Evolutionary conservation across 345 rosid species (phyloP).

Genomic region (Eucalyptus regnans): DNA sequence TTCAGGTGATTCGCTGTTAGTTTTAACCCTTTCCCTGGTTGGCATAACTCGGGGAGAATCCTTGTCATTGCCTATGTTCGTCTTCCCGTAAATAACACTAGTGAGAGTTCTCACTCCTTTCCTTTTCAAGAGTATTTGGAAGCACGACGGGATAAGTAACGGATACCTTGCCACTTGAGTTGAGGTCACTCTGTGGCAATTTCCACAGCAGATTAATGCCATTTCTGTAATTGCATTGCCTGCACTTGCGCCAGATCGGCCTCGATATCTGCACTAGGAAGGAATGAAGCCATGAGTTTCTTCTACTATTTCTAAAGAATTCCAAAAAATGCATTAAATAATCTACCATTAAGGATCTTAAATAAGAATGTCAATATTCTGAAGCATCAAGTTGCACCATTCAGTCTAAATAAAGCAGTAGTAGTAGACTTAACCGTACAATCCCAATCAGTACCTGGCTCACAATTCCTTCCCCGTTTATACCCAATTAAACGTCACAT

Average conservation of each 20-base stretch:
- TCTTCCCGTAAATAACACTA: not conserved
- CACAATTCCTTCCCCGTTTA: not conserved
- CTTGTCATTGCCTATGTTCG: constrained; percentile 16
- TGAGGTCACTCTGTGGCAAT: constrained; percentile 12
- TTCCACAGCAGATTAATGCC: constrained; percentile 28
- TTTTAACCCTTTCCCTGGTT: constrained; percentile 3
- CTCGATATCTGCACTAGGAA: constrained; percentile 19
- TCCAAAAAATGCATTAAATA: not conserved
- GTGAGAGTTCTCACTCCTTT: not conserved
- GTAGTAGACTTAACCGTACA: not conserved
- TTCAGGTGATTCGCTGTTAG: constrained; percentile 20
- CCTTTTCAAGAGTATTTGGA: not conserved
- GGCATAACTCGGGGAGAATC: constrained; percentile 17
- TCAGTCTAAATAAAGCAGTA: not conserved
- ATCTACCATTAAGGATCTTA: not conserved
- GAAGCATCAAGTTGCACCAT: not conserved
- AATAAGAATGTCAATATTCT: not conserved
- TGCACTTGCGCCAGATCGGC: constrained; percentile 18
- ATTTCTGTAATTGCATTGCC: constrained; percentile 35
- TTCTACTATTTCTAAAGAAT: not conserved
- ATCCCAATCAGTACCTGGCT: not conserved
- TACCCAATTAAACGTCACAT: not conserved
- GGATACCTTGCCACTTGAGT: constrained; percentile 14
- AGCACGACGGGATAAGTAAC: not conserved
- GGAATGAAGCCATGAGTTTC: not conserved